These are phyloP conservation scores for Mallotus japonicus DNA, from an alignment of 441 rosid genomes.

Conservation along the genomic window DNA sequence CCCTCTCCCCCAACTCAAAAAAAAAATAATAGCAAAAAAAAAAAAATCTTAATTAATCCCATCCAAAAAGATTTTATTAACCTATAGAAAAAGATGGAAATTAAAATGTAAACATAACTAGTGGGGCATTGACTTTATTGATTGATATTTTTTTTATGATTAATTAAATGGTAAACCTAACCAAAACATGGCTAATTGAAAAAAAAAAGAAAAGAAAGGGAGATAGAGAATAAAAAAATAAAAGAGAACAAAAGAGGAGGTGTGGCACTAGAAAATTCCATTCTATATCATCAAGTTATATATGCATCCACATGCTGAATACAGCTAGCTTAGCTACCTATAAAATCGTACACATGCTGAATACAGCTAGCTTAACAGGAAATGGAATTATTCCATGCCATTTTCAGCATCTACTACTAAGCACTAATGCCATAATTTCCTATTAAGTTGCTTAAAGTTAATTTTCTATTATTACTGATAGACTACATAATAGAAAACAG, in stretches of 20 bases:
- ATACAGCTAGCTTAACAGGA: slow-evolving; percentile 2
- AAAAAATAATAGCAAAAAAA: not conserved
- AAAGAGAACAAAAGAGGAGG: not conserved
- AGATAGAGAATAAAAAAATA: not conserved
- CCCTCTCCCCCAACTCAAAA: too few species aligned
- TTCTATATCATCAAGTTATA: not conserved
- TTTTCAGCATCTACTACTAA: not conserved
- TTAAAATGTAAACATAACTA: not conserved
- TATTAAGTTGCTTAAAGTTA: not conserved
- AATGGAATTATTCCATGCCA: not conserved
- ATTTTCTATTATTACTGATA: too few species aligned
- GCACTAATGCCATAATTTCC: slow-evolving; percentile 1
- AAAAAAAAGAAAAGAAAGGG: not conserved
- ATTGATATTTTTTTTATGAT: too few species aligned
- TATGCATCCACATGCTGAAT: not conserved
- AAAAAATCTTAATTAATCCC: not conserved
- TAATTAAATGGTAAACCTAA: not conserved
- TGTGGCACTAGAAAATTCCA: not conserved
- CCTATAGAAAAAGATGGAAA: not conserved
- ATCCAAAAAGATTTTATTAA: not conserved
- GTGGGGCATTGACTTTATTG: not conserved
- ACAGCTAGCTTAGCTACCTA: not conserved
- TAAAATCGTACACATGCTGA: not conserved
- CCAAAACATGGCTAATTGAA: not conserved
- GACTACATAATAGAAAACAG: too few species aligned